These are phyloP conservation scores for Pichia eremophila DNA, from an alignment of 805 yeast genomes.

Conservation along the genomic window DNA sequence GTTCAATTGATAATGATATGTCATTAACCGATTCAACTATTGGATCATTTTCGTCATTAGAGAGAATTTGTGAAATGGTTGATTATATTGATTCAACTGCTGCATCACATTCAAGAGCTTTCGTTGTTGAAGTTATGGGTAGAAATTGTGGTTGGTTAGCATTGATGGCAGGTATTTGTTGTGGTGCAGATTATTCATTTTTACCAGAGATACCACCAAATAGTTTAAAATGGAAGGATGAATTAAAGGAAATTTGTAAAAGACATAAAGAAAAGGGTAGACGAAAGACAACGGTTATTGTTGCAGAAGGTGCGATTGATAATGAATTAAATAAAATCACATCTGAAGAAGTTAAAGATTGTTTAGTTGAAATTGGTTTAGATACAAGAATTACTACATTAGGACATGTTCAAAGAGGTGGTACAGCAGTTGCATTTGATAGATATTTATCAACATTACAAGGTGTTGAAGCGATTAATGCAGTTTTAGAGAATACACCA, in stretches of 20 bases:
- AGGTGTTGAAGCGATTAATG: conserved; percentile 96
- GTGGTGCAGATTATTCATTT: conserved; percentile 90
- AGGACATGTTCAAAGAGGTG: conserved; percentile 99
- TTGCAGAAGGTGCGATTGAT: conserved; percentile 96
- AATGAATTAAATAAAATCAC: conserved; percentile 71
- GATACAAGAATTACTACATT: conserved; percentile 93
- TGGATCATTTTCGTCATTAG: conserved; percentile 91
- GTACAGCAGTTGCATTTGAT: conserved; percentile 94
- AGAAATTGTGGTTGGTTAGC: conserved; percentile 99
- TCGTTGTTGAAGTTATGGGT: conserved; percentile 98
- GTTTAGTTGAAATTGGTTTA: conserved; percentile 71
- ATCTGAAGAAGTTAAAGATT: conserved; percentile 72
- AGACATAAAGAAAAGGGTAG: conserved; percentile 83
- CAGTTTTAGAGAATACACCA: conserved; percentile 81
- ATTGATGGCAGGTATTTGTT: conserved; percentile 92
- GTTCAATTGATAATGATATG: conserved; percentile 98
- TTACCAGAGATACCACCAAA: conserved; percentile 91
- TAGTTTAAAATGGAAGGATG: conserved; percentile 66
- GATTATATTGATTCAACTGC: conserved; percentile 98
- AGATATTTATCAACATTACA: conserved; percentile 87
- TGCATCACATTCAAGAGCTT: conserved; percentile 92
- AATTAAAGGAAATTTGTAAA: conserved; percentile 62
- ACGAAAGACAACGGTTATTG: conserved; percentile 91
- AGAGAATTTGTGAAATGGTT: conserved; percentile 85
- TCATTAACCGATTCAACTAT: conserved; percentile 93